These are phyloP conservation scores for Diaporthe destruens DNA, from an alignment of 2,329 filamentous ascomycete species.

Conservation along the genomic window DNA sequence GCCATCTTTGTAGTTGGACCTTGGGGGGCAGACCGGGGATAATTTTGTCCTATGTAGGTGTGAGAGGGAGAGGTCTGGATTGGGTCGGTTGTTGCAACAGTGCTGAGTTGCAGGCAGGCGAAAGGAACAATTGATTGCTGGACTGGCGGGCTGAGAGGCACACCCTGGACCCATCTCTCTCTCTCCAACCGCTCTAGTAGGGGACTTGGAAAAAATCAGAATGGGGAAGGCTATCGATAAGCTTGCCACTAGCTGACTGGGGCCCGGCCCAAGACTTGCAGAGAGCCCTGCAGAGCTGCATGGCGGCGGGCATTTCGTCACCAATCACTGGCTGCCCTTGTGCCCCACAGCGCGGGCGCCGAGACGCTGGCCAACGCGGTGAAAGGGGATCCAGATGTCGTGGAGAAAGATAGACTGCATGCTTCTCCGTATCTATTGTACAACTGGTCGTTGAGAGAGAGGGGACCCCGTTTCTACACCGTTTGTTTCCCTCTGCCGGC, in stretches of 20 bases:
- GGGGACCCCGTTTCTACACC: slow-evolving; percentile 36
- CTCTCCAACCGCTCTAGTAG: neutral
- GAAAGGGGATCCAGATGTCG: slow-evolving; percentile 36
- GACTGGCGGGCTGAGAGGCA: neutral
- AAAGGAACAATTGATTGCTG: slow-evolving; percentile 11
- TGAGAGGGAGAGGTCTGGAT: neutral
- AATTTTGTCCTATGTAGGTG: slow-evolving; percentile 14
- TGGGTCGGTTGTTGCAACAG: neutral
- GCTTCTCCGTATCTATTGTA: slow-evolving; percentile 30
- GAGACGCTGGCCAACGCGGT: slow-evolving; percentile 38
- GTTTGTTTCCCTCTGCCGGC: slow-evolving; percentile 34
- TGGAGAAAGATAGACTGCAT: slow-evolving; percentile 34
- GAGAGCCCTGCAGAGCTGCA: slow-evolving; percentile 22
- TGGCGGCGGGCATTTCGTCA: slow-evolving; percentile 26
- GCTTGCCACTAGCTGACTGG: neutral
- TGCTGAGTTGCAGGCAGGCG: neutral
- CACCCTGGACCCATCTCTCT: slow-evolving; percentile 16
- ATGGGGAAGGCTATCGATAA: slow-evolving; percentile 39
- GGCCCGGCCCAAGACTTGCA: slow-evolving; percentile 26
- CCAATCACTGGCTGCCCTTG: slow-evolving; percentile 29
- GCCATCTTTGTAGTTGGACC: slow-evolving; percentile 58
- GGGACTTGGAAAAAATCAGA: slow-evolving; percentile 35
- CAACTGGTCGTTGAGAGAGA: slow-evolving; percentile 28
- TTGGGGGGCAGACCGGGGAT: no score
- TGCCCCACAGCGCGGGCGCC: slow-evolving; percentile 32